phyloP scores from a whole-genome alignment of 192 early-diverging fungal genomes.

The Podila epicladia region DNA sequence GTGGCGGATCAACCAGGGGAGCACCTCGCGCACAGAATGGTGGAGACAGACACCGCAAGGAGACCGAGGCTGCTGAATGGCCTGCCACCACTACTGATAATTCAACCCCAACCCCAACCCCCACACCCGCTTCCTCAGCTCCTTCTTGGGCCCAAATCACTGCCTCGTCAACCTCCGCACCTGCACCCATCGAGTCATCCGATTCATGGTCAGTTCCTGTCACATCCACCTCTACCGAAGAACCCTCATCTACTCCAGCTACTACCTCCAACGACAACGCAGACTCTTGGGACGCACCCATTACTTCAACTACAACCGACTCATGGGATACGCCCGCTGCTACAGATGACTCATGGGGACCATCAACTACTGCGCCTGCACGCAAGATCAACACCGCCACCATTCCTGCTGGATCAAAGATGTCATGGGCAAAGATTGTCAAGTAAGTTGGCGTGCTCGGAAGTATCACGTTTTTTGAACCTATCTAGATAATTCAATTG shows the following conservation, averaged over 20 bases:
- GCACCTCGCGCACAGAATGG: slow-evolving; percentile 47
- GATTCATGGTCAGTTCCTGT: slow-evolving; percentile 1
- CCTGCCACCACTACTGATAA: slow-evolving; percentile 14
- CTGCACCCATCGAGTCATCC: slow-evolving; percentile 2
- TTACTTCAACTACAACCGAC: slow-evolving; percentile 3
- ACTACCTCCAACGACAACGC: slow-evolving; percentile 10
- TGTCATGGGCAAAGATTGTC: slow-evolving; percentile 73
- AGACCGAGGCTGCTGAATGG: slow-evolving; percentile 8
- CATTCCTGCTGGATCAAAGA: slow-evolving; percentile 49
- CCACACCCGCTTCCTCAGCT: slow-evolving; percentile 5
- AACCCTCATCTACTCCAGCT: slow-evolving; percentile 11
- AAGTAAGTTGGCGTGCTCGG: slow-evolving; percentile 56
- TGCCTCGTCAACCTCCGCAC: slow-evolving; percentile 4
- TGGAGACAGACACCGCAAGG: slow-evolving; percentile 45
- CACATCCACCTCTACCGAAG: not conserved
- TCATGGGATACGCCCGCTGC: slow-evolving; percentile 21
- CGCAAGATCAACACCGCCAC: slow-evolving; percentile 49
- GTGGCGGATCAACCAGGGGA: slow-evolving; percentile 60
- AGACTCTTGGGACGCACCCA: not conserved
- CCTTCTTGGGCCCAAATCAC: slow-evolving; percentile 60
- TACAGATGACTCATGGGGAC: slow-evolving; percentile 25
- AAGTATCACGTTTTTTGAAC: not conserved
- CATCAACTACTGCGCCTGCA: slow-evolving; percentile 17
- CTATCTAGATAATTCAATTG: not conserved
- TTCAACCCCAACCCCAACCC: slow-evolving; percentile 12